Percentiles rank a stretch among this genome's conserved stretches.
phyloP scores from a whole-genome alignment of 495 filamentous ascomycete species.

The Aspergillus baeticus region DNA sequence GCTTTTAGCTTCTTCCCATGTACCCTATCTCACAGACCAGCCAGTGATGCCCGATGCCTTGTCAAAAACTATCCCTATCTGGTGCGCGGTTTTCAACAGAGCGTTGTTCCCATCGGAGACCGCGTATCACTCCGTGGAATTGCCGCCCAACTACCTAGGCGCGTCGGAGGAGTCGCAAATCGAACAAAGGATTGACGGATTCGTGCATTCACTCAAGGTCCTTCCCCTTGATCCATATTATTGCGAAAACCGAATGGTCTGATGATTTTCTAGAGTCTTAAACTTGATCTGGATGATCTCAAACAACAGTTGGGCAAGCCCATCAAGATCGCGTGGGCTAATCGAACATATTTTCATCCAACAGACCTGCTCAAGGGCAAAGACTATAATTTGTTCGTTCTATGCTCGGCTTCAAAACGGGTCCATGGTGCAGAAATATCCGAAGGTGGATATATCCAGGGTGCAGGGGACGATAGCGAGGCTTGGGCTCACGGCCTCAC shows the following conservation, averaged over 20 bases:
- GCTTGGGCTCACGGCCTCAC: slow-evolving; percentile 82
- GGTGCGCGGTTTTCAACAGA: slow-evolving; percentile 82
- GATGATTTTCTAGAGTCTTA: slow-evolving; percentile 37
- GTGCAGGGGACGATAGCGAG: slow-evolving; percentile 90
- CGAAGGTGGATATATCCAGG: slow-evolving; percentile 83
- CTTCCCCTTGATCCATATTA: neutral
- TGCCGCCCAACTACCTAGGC: slow-evolving; percentile 66
- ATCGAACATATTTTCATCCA: slow-evolving; percentile 38
- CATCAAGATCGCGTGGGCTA: slow-evolving; percentile 44
- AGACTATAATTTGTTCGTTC: slow-evolving; percentile 59
- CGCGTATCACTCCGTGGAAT: slow-evolving; percentile 53
- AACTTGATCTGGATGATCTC: slow-evolving; percentile 46
- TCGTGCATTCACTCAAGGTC: slow-evolving; percentile 61
- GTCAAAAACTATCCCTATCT: slow-evolving; percentile 90
- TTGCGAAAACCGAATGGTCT: slow-evolving; percentile 8
- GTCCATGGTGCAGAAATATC: slow-evolving; percentile 64
- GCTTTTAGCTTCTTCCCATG: slow-evolving; percentile 10
- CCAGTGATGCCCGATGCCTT: slow-evolving; percentile 88
- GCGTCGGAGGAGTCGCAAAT: slow-evolving; percentile 80
- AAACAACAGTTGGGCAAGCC: slow-evolving; percentile 37
- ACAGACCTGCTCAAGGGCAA: slow-evolving; percentile 39
- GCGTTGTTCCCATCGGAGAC: slow-evolving; percentile 65
- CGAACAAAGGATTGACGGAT: slow-evolving; percentile 59
- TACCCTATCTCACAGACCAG: slow-evolving; percentile 18
- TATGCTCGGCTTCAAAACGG: slow-evolving; percentile 78